Evolutionary conservation across 2,329 filamentous ascomycete genomes (phyloP).

Genomic region (Clarireedia homoeocarpa): DNA sequence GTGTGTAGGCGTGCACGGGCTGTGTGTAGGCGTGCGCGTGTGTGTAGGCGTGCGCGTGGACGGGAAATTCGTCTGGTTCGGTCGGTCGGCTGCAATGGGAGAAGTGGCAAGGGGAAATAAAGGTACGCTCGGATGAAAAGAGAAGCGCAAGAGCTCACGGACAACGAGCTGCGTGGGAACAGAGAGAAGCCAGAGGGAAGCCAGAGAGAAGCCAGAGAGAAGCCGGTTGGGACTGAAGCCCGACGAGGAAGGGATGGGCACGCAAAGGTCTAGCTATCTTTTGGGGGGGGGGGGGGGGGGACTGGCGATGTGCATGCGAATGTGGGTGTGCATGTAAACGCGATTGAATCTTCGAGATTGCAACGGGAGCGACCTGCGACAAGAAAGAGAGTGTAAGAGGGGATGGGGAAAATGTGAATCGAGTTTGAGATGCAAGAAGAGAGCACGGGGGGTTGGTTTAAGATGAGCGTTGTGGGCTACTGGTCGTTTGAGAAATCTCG

Average conservation of each 20-base stretch:
- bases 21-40: too few relatives aligned
- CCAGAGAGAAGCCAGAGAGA: too few relatives aligned
- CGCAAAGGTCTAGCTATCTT: too few relatives aligned
- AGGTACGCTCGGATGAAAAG: background rate
- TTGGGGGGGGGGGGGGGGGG: too few relatives aligned
- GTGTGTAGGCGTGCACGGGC: too few relatives aligned
- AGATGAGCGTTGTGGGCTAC: background rate
- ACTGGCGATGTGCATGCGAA: background rate
- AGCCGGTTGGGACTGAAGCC: too few relatives aligned
- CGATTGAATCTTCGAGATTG: background rate
- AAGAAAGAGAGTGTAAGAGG: slow-evolving; percentile 6
- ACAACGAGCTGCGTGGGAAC: background rate
- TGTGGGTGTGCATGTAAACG: background rate
- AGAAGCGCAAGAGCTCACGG: background rate
- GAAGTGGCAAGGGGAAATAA: too few relatives aligned
- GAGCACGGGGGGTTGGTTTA: background rate
- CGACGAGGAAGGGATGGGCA: too few relatives aligned
- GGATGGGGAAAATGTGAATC: background rate
- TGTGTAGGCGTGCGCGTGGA: too few relatives aligned
- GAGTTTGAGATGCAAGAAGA: slow-evolving; percentile 6
- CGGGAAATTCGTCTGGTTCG: too few relatives aligned
- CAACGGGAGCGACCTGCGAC: slow-evolving; percentile 9
- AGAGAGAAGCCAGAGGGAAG: background rate
- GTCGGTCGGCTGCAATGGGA: too few relatives aligned
- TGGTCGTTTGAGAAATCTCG: background rate